Evolutionary conservation across 176 grass and related monocot species (phyloP).

Genomic region (Cocos nucifera): DNA sequence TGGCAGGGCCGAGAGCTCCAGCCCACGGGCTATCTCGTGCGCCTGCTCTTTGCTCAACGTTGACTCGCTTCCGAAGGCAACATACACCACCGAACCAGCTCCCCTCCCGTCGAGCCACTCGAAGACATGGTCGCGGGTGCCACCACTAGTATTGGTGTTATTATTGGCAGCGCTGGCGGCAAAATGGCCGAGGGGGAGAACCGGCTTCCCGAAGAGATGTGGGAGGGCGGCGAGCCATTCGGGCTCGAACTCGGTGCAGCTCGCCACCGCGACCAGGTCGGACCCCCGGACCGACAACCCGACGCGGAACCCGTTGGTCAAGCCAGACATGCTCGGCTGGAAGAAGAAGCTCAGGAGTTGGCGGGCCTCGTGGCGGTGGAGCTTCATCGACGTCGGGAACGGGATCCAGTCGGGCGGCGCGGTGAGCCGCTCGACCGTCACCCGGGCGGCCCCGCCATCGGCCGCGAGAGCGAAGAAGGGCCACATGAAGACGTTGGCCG

Average conservation of each 20-base stretch:
- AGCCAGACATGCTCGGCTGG: neutral
- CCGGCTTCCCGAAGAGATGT: neutral
- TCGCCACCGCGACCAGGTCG: no score
- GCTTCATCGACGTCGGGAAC: neutral
- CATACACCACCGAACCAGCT: neutral
- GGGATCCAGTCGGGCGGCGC: neutral
- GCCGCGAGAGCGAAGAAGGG: no score
- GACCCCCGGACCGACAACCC: neutral
- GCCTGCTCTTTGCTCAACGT: neutral
- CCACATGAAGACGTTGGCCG: no score
- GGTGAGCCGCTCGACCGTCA: neutral
- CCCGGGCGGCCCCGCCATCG: neutral
- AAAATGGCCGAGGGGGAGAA: neutral
- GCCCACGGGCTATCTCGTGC: constrained; percentile 2
- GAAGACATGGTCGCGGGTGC: neutral
- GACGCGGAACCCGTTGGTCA: neutral
- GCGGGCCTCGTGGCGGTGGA: neutral
- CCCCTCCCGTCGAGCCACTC: neutral
- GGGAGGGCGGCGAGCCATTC: neutral
- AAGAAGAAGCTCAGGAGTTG: neutral
- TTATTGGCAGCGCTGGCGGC: neutral
- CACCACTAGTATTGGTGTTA: neutral
- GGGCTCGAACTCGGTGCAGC: neutral
- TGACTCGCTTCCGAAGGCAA: neutral
- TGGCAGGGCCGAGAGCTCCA: neutral